A percentile compares a stretch with the other conserved stretches of the same genome.
phyloP scores from a whole-genome alignment of 2,329 filamentous ascomycete species.

The Clathrospora elynae region DNA sequence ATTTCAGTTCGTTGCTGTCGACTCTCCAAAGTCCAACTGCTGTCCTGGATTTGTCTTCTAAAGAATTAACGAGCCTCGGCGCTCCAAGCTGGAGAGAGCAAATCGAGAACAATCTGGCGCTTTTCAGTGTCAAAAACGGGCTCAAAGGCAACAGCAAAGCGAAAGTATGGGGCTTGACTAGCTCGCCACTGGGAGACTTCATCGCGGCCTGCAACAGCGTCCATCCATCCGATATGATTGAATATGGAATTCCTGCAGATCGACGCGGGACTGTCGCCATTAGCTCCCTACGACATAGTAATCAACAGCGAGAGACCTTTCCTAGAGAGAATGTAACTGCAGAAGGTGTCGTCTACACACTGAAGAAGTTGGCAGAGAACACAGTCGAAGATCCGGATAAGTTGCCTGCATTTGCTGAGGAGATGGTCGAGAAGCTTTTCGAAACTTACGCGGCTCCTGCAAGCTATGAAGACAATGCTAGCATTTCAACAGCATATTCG shows the following conservation, averaged over 20 bases:
- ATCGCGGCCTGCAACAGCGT: slow-evolving; percentile 57
- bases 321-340: slow-evolving; percentile 30
- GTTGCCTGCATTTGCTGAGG: slow-evolving; percentile 26
- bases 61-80: slow-evolving; percentile 11
- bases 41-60: slow-evolving; percentile 33
- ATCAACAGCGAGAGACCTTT: slow-evolving; percentile 22
- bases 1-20: slow-evolving; percentile 48
- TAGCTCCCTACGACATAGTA: slow-evolving; percentile 29
- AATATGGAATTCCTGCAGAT: slow-evolving; percentile 58
- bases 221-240: slow-evolving; percentile 63
- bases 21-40: slow-evolving; percentile 42
- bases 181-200: slow-evolving; percentile 54
- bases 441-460: slow-evolving; percentile 15
- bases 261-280: slow-evolving; percentile 50
- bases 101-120: slow-evolving; percentile 44
- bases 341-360: slow-evolving; percentile 42
- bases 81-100: slow-evolving; percentile 49
- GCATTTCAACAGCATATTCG: background rate
- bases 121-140: slow-evolving; percentile 57
- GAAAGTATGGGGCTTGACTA: slow-evolving; percentile 60
- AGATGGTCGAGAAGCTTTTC: slow-evolving; percentile 30
- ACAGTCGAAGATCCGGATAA: slow-evolving; percentile 34
- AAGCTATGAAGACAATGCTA: background rate
- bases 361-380: slow-evolving; percentile 43
- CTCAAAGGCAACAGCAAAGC: slow-evolving; percentile 57